phyloP scores from a whole-genome alignment of 768 basidiomycete species.

The Lepiota brunneoincarnata region DNA sequence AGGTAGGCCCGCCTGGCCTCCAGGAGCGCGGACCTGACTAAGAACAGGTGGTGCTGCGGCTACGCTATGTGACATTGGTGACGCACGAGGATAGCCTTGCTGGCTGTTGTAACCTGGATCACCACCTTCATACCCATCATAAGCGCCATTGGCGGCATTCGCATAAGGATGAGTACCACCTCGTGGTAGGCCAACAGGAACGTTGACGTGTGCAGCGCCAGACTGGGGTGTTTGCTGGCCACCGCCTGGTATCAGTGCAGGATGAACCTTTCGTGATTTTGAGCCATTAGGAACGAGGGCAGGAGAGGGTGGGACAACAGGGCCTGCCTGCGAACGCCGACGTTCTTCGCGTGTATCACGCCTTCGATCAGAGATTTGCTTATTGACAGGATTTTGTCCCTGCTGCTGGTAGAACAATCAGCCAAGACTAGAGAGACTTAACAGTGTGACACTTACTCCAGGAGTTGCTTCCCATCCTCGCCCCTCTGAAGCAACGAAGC shows the following conservation, averaged over 20 bases:
- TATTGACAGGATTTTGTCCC: conserved; percentile 64
- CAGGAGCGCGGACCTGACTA: conserved; percentile 68
- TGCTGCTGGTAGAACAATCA: conserved; percentile 21
- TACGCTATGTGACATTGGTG: conserved; percentile 76
- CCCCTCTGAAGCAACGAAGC: conserved; percentile 50
- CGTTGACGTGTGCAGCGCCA: conserved; percentile 70
- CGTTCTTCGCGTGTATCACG: conserved; percentile 65
- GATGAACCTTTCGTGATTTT: conserved; percentile 64
- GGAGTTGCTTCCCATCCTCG: conserved; percentile 88
- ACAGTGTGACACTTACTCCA: conserved; percentile 14
- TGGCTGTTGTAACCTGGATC: conserved; percentile 60
- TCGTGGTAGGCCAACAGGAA: conserved; percentile 61
- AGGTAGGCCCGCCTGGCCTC: conserved; percentile 64
- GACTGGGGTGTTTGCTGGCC: conserved; percentile 72
- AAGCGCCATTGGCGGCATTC: conserved; percentile 50
- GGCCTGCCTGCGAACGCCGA: conserved; percentile 59
- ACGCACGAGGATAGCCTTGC: conserved; percentile 71
- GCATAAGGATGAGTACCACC: conserved; percentile 66
- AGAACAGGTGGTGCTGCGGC: conserved; percentile 70
- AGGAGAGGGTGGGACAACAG: conserved; percentile 69
- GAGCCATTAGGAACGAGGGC: conserved; percentile 77
- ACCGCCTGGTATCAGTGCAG: conserved; percentile 55
- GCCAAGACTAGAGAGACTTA: not conserved
- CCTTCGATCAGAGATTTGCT: conserved; percentile 67
- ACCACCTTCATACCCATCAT: conserved; percentile 48